Evolutionary conservation across 2,329 filamentous ascomycete genomes (phyloP), one percentile per base, ranked within the genome.

Genomic region (Claviceps sp.): DNA sequence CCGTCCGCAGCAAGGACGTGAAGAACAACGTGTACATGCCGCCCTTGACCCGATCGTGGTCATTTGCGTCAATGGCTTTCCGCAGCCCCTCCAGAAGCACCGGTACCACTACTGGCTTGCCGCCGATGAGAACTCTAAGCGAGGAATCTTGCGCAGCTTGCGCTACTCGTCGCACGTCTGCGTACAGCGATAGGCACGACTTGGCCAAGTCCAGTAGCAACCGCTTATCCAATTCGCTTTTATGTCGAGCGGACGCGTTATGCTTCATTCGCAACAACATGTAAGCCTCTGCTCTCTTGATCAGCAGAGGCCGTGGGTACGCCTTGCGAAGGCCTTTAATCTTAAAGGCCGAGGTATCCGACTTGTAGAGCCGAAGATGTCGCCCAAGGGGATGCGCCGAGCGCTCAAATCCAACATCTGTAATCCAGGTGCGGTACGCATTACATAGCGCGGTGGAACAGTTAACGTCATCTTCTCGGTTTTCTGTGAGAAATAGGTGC

Each of bases 361-460:
- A 84, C 60, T 84, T 83, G 63, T 96, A 85, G 1, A 98, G 77
- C 50, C 89, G 81, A 4, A 86, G 81, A 14, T 97, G 84, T 20
- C 93, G 79, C 65, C 98, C 93, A 9, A 97, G 74, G 2, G 94
- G 87, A 65, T 96, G 93, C 0, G 93, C 91, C 18, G 91, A 96
- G 54, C 91, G 79, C 69, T 98, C 93, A 55, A 96, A 94, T 18
- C 94, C 93, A 42, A 98, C 90, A 62, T 98, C 93, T 1, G 95
- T 89, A 61, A 98, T 97, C 89, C 90, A 98, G 8, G 88, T 93
- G 44, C 88, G 79, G 65, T 96, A 98, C 1, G 91, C 88, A 22
- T 86, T 86, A 67, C 95, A 98, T 2, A 98, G 70, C 0, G 90
- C 82, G 24, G 89, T 95, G 69, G 98, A 98, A 68, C 89, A 96